These are phyloP conservation scores for Backusella sp. DNA, from an alignment of 192 early-diverging fungal species.

Conservation along the genomic window DNA sequence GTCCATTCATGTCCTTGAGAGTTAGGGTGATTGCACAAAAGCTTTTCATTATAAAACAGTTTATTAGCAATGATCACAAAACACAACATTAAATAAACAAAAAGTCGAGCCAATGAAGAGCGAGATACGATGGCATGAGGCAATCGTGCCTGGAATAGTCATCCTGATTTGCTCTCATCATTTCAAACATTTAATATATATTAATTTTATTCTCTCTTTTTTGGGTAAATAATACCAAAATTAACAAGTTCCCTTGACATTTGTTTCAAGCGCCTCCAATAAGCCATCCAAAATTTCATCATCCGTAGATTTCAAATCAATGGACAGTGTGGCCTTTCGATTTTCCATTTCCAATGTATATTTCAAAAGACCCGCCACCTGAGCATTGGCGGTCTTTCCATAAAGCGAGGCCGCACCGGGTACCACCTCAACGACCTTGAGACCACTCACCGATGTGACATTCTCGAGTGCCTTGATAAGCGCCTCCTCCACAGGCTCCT, in stretches of 20 bases:
- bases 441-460: slow-evolving; percentile 44
- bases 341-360: slow-evolving; percentile 12
- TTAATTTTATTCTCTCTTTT: neutral
- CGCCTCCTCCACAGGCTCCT: slow-evolving; percentile 34
- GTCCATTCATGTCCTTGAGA: too few relatives aligned
- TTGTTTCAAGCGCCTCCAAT: neutral
- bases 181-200: too few relatives aligned
- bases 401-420: slow-evolving; percentile 60
- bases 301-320: slow-evolving; percentile 60
- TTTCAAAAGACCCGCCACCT: slow-evolving; percentile 58
- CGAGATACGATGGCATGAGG: neutral
- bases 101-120: neutral
- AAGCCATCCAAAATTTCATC: slow-evolving; percentile 39
- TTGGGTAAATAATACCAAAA: neutral
- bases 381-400: slow-evolving; percentile 49
- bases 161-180: too few relatives aligned
- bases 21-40: too few relatives aligned
- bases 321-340: slow-evolving; percentile 37
- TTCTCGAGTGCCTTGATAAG: slow-evolving; percentile 49
- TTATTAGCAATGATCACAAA: neutral
- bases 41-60: neutral
- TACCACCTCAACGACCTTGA: slow-evolving; percentile 57
- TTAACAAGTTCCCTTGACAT: neutral
- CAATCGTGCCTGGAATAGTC: neutral
- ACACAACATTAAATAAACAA: neutral